Evolutionary conservation across 345 rosid species (phyloP).

Genomic region (Syzygium jambos): DNA sequence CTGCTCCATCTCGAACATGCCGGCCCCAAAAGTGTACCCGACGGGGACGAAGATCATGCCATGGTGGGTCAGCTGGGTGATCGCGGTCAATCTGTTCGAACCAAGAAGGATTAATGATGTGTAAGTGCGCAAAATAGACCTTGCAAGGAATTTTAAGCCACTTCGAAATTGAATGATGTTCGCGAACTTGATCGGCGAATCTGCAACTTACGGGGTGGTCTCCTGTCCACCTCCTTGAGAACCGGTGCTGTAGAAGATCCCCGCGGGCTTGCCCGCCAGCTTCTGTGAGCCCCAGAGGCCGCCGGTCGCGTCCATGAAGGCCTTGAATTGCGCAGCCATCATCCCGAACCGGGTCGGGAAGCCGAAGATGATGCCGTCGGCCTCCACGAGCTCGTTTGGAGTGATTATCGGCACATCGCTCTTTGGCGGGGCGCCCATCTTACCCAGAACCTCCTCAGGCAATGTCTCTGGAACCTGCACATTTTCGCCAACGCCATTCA

Average conservation of each 20-base stretch:
- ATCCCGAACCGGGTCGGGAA: conserved; percentile 74
- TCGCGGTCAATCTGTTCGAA: conserved; percentile 45
- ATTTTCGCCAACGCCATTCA: background rate
- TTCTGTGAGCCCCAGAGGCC: conserved; percentile 56
- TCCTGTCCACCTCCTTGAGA: conserved; percentile 84
- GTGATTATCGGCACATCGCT: conserved; percentile 44
- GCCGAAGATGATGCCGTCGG: conserved; percentile 56
- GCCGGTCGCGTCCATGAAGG: conserved; percentile 64
- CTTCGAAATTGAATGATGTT: background rate
- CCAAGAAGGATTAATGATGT: background rate
- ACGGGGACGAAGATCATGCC: conserved; percentile 69
- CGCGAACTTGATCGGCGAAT: background rate
- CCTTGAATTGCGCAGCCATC: conserved; percentile 78
- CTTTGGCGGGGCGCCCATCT: conserved; percentile 65
- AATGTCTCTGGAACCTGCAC: conserved; percentile 58
- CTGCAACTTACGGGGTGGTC: conserved; percentile 51
- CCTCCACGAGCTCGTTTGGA: conserved; percentile 46
- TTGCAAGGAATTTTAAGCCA: background rate
- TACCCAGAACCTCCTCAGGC: conserved; percentile 51
- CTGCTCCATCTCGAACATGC: conserved; percentile 62
- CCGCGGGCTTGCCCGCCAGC: conserved; percentile 75
- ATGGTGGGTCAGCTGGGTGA: conserved; percentile 68
- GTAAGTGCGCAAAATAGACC: background rate
- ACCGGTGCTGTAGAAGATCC: conserved; percentile 65
- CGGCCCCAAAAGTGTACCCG: conserved; percentile 65